Percentiles rank a stretch among this genome's conserved stretches.
phyloP scores from a whole-genome alignment of 148 eudicot genomes.

The Dianthus caryophyllus region DNA sequence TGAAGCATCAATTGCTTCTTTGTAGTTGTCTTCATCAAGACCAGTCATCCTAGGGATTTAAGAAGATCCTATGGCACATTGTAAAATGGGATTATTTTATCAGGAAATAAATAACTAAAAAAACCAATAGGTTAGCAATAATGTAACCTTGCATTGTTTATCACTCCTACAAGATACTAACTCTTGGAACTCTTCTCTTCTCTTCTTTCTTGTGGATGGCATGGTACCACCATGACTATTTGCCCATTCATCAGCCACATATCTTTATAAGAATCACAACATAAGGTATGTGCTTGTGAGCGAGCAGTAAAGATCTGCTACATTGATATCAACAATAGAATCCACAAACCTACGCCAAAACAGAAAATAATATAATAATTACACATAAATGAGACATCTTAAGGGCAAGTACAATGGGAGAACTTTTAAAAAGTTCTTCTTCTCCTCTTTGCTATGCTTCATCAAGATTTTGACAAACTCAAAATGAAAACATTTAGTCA shows the following conservation, averaged over 20 bases:
- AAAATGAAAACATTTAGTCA: too few species aligned
- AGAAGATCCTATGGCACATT: constrained; percentile 60
- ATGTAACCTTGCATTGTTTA: neutral
- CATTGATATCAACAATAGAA: constrained; percentile 67
- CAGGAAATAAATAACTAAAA: neutral
- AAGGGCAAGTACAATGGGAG: too few species aligned
- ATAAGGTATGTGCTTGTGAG: constrained; percentile 93
- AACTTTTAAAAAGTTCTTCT: too few species aligned
- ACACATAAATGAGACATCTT: neutral
- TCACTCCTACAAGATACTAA: constrained; percentile 29
- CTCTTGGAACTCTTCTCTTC: constrained; percentile 96
- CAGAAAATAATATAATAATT: constrained; percentile 24
- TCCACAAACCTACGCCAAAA: constrained; percentile 68
- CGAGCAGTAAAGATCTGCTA: constrained; percentile 74
- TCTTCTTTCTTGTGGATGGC: constrained; percentile 83
- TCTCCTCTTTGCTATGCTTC: too few species aligned
- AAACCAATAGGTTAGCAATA: neutral
- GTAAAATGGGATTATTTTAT: constrained; percentile 10
- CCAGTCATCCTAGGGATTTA: constrained; percentile 62
- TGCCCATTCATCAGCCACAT: constrained; percentile 89
- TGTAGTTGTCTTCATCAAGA: constrained; percentile 88
- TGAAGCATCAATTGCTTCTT: constrained; percentile 92
- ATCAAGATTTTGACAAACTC: too few species aligned
- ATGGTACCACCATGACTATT: constrained; percentile 68
- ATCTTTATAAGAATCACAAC: constrained; percentile 82